Evolutionary conservation across 768 basidiomycete species (phyloP).

Genomic region (Lactifluus hygrophoroides): DNA sequence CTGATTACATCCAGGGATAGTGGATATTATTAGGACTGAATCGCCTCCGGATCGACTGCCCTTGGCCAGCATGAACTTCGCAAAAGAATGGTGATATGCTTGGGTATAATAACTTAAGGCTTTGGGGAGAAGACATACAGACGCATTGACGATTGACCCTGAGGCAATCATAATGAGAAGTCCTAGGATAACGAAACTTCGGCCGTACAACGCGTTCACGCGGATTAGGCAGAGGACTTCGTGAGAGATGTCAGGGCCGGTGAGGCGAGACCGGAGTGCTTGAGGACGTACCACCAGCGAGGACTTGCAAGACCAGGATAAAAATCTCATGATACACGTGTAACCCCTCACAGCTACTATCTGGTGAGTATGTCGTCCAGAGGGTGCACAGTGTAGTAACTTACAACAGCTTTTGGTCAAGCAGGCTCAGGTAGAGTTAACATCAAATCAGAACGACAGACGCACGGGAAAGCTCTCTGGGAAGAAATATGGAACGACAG

Average conservation of each 20-base stretch:
- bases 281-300: not conserved
- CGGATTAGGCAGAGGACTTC: not conserved
- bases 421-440: not conserved
- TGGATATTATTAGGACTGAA: not conserved
- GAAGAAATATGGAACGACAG: slow-evolving; percentile 22
- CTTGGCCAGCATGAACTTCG: not conserved
- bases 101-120: too few species aligned
- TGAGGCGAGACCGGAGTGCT: not conserved
- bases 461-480: not conserved
- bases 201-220: slow-evolving; percentile 4
- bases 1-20: not conserved
- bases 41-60: not conserved
- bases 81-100: not conserved
- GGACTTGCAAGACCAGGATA: not conserved
- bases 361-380: not conserved
- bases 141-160: not conserved
- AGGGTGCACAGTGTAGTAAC: not conserved
- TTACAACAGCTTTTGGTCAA: not conserved
- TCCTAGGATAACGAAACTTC: not conserved
- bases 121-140: too few species aligned
- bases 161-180: not conserved
- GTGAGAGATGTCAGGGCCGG: too few species aligned
- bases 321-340: not conserved
- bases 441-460: not conserved
- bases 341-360: not conserved